Evolutionary conservation across 495 filamentous ascomycete genomes (phyloP).

Genomic region (Aspergillus steynii): DNA sequence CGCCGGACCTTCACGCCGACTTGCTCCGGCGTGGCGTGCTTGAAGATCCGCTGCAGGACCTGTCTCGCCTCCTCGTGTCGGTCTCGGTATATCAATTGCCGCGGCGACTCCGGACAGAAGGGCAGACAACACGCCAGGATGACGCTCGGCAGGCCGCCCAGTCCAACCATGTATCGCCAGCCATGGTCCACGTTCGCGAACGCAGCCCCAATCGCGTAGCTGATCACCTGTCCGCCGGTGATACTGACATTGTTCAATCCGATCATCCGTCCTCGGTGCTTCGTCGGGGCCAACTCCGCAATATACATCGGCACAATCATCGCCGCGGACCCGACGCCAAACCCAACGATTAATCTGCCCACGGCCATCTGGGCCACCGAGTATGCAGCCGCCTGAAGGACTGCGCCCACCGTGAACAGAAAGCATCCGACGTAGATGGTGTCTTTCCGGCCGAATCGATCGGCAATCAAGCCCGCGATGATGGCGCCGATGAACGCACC

Average conservation of each 20-base stretch:
- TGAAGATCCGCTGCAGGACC: constrained; percentile 41
- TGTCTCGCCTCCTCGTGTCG: constrained; percentile 34
- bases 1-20: constrained; percentile 37
- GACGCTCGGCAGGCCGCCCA: constrained; percentile 49
- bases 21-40: constrained; percentile 34
- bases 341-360: constrained; percentile 51
- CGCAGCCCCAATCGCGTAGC: constrained; percentile 52
- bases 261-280: constrained; percentile 55
- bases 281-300: constrained; percentile 50
- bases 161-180: constrained; percentile 53
- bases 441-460: constrained; percentile 49
- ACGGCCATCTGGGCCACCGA: constrained; percentile 49
- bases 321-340: constrained; percentile 54
- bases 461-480: constrained; percentile 48
- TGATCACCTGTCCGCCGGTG: constrained; percentile 52
- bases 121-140: constrained; percentile 40
- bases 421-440: constrained; percentile 49
- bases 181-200: constrained; percentile 47
- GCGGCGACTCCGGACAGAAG: constrained; percentile 52
- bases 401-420: constrained; percentile 47
- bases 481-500: constrained; percentile 53
- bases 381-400: constrained; percentile 44
- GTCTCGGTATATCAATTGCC: constrained; percentile 49
- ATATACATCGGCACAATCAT: constrained; percentile 52
- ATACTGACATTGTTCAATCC: constrained; percentile 57